phyloP scores from a whole-genome alignment of 192 early-diverging fungal genomes.

The Podila epigama region DNA sequence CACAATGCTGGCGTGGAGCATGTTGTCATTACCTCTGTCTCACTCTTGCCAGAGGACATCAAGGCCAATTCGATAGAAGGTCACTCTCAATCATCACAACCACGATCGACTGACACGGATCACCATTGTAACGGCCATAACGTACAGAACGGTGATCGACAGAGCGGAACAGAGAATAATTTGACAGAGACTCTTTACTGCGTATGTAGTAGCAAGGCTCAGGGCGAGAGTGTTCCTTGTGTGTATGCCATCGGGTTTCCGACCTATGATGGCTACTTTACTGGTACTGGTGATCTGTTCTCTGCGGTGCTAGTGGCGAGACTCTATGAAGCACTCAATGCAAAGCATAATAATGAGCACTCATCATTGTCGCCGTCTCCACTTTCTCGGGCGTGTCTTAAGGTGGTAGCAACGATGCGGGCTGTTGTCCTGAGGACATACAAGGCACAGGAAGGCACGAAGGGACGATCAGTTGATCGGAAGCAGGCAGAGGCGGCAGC shows the following conservation, averaged over 20 bases:
- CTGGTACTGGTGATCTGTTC: slow-evolving; percentile 94
- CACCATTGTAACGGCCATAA: neutral
- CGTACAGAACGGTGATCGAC: slow-evolving; percentile 7
- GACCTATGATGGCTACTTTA: slow-evolving; percentile 78
- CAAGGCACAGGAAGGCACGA: slow-evolving; percentile 40
- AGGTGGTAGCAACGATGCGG: slow-evolving; percentile 73
- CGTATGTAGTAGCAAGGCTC: slow-evolving; percentile 13
- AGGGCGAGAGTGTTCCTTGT: slow-evolving; percentile 15
- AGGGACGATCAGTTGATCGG: slow-evolving; percentile 10
- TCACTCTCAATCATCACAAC: neutral
- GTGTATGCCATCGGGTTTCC: slow-evolving; percentile 80
- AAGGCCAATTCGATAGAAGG: neutral
- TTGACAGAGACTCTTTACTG: slow-evolving; percentile 15
- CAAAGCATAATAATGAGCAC: neutral
- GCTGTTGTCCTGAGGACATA: slow-evolving; percentile 73
- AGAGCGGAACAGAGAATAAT: neutral
- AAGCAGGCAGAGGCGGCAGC: slow-evolving; percentile 35
- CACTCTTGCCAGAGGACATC: slow-evolving; percentile 47
- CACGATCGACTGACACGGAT: neutral
- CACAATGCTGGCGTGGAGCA: slow-evolving; percentile 71
- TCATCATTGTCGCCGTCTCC: no score
- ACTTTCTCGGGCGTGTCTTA: slow-evolving; percentile 65
- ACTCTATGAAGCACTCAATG: slow-evolving; percentile 51
- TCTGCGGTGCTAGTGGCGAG: slow-evolving; percentile 76
- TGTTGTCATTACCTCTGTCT: slow-evolving; percentile 83